phyloP scores from a whole-genome alignment of 306 rosid species.

The Fagus sylvatica region DNA sequence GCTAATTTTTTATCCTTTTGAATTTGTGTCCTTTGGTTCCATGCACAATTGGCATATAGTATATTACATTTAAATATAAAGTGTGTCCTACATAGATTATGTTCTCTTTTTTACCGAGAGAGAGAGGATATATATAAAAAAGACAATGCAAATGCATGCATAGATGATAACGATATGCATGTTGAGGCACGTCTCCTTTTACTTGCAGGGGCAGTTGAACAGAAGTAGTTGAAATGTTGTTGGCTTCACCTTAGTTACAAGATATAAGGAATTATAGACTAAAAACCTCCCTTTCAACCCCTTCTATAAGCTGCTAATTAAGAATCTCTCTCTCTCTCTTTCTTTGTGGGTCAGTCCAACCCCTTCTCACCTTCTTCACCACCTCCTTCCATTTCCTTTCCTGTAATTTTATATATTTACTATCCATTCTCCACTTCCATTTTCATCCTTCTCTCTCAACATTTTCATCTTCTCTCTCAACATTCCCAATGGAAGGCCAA shows the following conservation, averaged over 20 bases:
- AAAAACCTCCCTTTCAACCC: background rate
- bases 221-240: constrained; percentile 47
- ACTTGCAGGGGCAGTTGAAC: constrained; percentile 43
- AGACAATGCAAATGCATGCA: constrained; percentile 33
- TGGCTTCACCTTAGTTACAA: constrained; percentile 21
- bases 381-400: background rate
- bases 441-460: constrained; percentile 42
- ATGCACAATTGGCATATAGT: background rate
- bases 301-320: background rate
- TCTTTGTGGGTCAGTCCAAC: constrained; percentile 47
- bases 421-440: constrained; percentile 28
- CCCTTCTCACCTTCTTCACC: constrained; percentile 67
- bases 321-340: constrained; percentile 16
- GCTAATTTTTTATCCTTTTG: background rate
- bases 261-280: background rate
- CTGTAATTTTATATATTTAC: constrained; percentile 40
- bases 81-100: background rate
- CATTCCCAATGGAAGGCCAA: constrained; percentile 43
- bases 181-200: constrained; percentile 31
- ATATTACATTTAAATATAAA: background rate
- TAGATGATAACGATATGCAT: constrained; percentile 41
- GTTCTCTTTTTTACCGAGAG: background rate
- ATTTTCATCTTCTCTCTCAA: constrained; percentile 38
- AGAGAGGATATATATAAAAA: background rate
- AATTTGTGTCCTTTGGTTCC: background rate